A percentile compares a stretch with the other conserved stretches of the same genome.
These are phyloP conservation scores for Sicyos baderoa DNA, from an alignment of 306 rosid genomes.

Conservation along the genomic window DNA sequence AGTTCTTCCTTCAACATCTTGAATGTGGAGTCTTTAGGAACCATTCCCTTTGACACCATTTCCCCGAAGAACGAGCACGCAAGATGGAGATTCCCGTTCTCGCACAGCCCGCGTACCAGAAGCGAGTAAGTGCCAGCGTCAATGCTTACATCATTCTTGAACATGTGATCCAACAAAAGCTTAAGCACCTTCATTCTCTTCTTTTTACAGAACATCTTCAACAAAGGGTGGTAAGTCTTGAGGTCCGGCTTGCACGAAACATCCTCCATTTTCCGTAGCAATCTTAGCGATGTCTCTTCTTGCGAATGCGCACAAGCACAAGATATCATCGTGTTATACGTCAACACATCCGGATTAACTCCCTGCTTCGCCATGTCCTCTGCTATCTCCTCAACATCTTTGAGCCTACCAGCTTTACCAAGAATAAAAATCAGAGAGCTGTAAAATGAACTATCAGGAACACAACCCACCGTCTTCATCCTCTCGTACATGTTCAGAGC, in stretches of 20 bases:
- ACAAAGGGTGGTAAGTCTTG: constrained; percentile 61
- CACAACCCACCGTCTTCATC: constrained; percentile 53
- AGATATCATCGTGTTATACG: constrained; percentile 55
- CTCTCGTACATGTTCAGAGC: constrained; percentile 50
- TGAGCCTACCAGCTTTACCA: constrained; percentile 56
- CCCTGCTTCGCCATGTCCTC: constrained; percentile 71
- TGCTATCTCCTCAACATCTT: constrained; percentile 56
- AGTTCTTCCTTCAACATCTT: constrained; percentile 39
- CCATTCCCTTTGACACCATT: constrained; percentile 35
- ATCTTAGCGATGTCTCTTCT: constrained; percentile 74
- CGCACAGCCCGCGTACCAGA: constrained; percentile 43
- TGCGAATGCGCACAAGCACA: constrained; percentile 49
- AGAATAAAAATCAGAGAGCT: constrained; percentile 52
- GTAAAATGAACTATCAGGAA: constrained; percentile 44
- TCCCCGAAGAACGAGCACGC: constrained; percentile 22
- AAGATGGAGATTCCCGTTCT: constrained; percentile 35
- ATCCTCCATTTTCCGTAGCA: constrained; percentile 80
- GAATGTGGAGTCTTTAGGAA: constrained; percentile 30
- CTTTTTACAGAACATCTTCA: constrained; percentile 77
- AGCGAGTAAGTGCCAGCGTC: constrained; percentile 54
- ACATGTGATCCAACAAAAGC: constrained; percentile 71
- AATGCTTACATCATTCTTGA: constrained; percentile 45
- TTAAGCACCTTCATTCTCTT: constrained; percentile 73
- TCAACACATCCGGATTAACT: constrained; percentile 32
- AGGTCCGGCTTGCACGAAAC: constrained; percentile 42